Evolutionary conservation across 805 yeast species (phyloP).

Genomic region (Cyberlindnera nakhonratchasimensis): DNA sequence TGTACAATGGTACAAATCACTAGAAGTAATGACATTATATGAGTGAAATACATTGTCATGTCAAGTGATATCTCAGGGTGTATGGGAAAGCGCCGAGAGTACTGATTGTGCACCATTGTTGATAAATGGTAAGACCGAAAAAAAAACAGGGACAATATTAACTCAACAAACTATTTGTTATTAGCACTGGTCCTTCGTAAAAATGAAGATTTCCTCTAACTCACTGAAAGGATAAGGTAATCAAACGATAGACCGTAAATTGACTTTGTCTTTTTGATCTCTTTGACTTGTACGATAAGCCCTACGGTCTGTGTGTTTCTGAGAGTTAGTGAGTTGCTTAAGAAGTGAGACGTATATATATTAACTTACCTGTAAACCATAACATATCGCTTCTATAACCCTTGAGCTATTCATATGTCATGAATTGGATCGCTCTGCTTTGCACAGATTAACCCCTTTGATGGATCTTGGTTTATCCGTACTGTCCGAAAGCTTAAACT

Average conservation of each 20-base stretch:
- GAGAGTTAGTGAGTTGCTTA: neutral
- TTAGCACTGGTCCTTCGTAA: neutral
- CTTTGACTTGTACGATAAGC: slow-evolving; percentile 12
- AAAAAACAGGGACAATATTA: neutral
- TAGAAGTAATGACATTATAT: slow-evolving; percentile 15
- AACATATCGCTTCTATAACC: neutral
- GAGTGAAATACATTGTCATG: slow-evolving; percentile 17
- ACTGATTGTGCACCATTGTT: slow-evolving; percentile 23
- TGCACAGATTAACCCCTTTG: too few species aligned
- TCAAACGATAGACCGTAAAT: slow-evolving; percentile 40
- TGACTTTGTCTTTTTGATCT: slow-evolving; percentile 30
- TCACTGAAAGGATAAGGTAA: slow-evolving; percentile 22
- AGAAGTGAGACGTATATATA: neutral
- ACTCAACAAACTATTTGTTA: slow-evolving; percentile 7
- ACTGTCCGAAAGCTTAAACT: too few species aligned
- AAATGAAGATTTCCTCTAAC: neutral
- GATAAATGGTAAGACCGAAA: slow-evolving; percentile 5
- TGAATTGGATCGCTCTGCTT: neutral
- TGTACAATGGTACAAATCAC: slow-evolving; percentile 28
- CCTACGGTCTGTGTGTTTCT: neutral
- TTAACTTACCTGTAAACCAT: slow-evolving; percentile 1
- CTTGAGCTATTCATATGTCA: neutral
- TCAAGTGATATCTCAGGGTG: slow-evolving; percentile 31
- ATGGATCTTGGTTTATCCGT: too few species aligned
- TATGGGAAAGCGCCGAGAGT: slow-evolving; percentile 34